Evolutionary conservation across 1,284 basidiomycete genomes (phyloP).

Genomic region (Kalmanozyma brasiliensis): DNA sequence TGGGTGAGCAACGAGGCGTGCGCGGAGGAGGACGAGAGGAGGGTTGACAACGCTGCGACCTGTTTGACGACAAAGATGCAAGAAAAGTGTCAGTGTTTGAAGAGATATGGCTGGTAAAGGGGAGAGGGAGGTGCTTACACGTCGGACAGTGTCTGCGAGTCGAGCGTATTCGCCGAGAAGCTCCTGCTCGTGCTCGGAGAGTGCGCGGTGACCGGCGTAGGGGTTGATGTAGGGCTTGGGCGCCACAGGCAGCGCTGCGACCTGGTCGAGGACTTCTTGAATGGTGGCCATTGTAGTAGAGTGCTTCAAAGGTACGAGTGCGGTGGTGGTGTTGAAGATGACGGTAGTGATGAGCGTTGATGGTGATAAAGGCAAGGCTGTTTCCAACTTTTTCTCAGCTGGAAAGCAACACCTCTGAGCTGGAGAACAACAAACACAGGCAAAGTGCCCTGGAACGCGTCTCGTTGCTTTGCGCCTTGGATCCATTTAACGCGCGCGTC

Average conservation of each 20-base stretch:
- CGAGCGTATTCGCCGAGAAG: constrained; percentile 64
- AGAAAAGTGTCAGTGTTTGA: constrained; percentile 56
- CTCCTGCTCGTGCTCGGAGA: constrained; percentile 55
- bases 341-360: neutral
- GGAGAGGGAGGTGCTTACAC: constrained; percentile 44
- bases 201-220: constrained; percentile 57
- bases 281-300: constrained; percentile 43
- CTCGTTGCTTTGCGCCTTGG: neutral
- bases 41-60: constrained; percentile 67
- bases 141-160: constrained; percentile 58
- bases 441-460: constrained; percentile 15
- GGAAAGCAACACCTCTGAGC: constrained; percentile 14
- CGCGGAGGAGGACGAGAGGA: constrained; percentile 73
- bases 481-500: constrained; percentile 13
- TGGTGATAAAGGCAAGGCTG: constrained; percentile 6
- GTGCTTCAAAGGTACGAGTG: neutral
- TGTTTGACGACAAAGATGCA: neutral
- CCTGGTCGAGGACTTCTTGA: constrained; percentile 42
- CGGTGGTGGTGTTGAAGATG: neutral
- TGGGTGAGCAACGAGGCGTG: constrained; percentile 81
- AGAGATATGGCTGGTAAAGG: neutral
- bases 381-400: neutral
- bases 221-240: constrained; percentile 55
- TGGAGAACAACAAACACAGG: constrained; percentile 31
- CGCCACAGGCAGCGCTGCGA: constrained; percentile 34